Conservation (phyloP, 83 land plant genomes). For the Picea engelmannii region DNA sequence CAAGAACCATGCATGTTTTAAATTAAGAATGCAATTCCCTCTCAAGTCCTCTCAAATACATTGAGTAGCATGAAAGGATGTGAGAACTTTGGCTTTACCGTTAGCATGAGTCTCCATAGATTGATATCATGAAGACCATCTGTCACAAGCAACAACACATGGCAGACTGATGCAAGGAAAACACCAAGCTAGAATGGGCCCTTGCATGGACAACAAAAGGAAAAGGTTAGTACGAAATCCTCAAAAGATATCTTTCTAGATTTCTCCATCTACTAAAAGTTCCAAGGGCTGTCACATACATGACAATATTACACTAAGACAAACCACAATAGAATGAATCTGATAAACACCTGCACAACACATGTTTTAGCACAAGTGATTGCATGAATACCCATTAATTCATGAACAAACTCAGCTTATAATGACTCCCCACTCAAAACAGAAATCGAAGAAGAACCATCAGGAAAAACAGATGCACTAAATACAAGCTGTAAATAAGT, state of each 20-base stretch:
- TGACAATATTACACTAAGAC: background rate
- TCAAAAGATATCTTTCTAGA: background rate
- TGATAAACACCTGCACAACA: background rate
- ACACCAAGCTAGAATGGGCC: conserved; percentile 90
- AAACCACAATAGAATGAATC: background rate
- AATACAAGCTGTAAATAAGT: conserved; percentile 74
- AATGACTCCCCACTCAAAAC: conserved; percentile 70
- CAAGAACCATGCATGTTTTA: background rate
- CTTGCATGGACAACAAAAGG: conserved; percentile 57
- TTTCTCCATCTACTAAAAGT: no score
- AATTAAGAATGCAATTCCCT: background rate
- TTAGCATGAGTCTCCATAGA: conserved; percentile 86
- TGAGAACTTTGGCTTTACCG: conserved; percentile 45
- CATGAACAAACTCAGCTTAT: conserved; percentile 87
- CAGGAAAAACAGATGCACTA: conserved; percentile 85
- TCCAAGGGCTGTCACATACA: background rate
- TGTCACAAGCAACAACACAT: conserved; percentile 79
- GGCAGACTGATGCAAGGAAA: conserved; percentile 86
- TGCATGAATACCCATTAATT: conserved; percentile 94
- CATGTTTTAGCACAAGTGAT: background rate
- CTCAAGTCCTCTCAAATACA: background rate
- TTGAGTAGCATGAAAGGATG: background rate
- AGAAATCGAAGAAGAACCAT: conserved; percentile 82
- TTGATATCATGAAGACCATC: conserved; percentile 90
- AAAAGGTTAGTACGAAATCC: background rate